Evolutionary conservation across 2,329 filamentous ascomycete genomes (phyloP).

Genomic region (Dothiorella sarmentorum): DNA sequence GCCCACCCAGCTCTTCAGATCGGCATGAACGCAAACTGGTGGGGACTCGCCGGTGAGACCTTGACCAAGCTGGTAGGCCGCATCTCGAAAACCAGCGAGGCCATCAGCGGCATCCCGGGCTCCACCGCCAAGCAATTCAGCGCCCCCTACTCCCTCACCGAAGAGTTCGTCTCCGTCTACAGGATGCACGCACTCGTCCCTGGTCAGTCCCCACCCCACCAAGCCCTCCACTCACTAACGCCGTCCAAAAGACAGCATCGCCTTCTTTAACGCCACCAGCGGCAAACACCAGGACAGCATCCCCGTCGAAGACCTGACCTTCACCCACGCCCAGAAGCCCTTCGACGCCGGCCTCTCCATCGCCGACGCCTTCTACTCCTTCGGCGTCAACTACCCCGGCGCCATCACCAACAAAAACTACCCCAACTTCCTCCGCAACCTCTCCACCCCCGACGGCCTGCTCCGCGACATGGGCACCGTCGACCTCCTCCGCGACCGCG

Average conservation of each 20-base stretch:
- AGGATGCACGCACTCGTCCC: slow-evolving; percentile 43
- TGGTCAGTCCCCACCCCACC: not conserved
- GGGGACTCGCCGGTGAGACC: slow-evolving; percentile 43
- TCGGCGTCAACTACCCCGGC: slow-evolving; percentile 48
- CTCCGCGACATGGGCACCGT: slow-evolving; percentile 45
- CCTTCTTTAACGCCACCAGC: slow-evolving; percentile 32
- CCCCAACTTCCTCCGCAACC: slow-evolving; percentile 41
- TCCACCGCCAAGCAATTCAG: slow-evolving; percentile 38
- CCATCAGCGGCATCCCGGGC: slow-evolving; percentile 41
- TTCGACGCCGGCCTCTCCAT: slow-evolving; percentile 25
- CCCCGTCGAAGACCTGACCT: slow-evolving; percentile 32
- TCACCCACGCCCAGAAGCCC: slow-evolving; percentile 34
- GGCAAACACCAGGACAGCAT: slow-evolving; percentile 31
- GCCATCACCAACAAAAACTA: slow-evolving; percentile 44
- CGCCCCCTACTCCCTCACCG: slow-evolving; percentile 42
- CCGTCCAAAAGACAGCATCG: slow-evolving; percentile 26
- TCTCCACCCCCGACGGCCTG: slow-evolving; percentile 42
- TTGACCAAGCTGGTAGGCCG: slow-evolving; percentile 42
- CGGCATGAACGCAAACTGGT: slow-evolving; percentile 48
- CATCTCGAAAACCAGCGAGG: slow-evolving; percentile 40
- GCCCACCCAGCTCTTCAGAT: slow-evolving; percentile 44
- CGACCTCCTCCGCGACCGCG: slow-evolving; percentile 47
- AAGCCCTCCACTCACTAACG: not conserved
- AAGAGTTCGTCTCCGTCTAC: slow-evolving; percentile 47
- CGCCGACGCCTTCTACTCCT: slow-evolving; percentile 40